phyloP scores from a whole-genome alignment of 768 basidiomycete species.

The Rubroboletus pulcherrimus region DNA sequence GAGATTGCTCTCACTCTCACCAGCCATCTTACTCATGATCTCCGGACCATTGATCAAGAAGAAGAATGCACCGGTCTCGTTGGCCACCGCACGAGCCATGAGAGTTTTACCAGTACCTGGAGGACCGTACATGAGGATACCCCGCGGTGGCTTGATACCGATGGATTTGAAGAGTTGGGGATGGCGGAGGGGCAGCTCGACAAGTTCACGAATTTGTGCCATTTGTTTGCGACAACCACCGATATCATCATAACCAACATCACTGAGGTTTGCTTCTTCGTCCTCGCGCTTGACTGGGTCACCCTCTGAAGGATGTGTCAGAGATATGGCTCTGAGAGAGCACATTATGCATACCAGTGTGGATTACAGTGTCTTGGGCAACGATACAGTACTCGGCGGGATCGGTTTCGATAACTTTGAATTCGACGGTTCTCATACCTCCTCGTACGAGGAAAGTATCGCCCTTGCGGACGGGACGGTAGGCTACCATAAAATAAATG shows the following conservation, averaged over 20 bases:
- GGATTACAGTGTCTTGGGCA: conserved; percentile 97
- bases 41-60: conserved; percentile 99
- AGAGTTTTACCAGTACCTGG: conserved; percentile 99
- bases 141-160: conserved; percentile 99
- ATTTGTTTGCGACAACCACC: conserved; percentile 99
- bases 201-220: conserved; percentile 99
- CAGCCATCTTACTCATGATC: conserved; percentile 99
- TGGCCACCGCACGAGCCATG: conserved; percentile 99
- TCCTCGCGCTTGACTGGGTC: conserved; percentile 99
- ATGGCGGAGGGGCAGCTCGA: conserved; percentile 95
- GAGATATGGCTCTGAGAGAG: not conserved
- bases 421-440: conserved; percentile 97
- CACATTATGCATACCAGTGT: conserved; percentile 53
- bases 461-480: conserved; percentile 93
- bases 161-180: conserved; percentile 99
- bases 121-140: conserved; percentile 97
- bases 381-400: conserved; percentile 98
- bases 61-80: conserved; percentile 99
- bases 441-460: conserved; percentile 99
- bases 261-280: conserved; percentile 93
- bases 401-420: conserved; percentile 98
- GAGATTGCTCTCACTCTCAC: conserved; percentile 95
- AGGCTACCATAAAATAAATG: conserved; percentile 45
- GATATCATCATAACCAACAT: conserved; percentile 98
- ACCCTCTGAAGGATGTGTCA: conserved; percentile 59